These are phyloP conservation scores for Chlamydomonas incerta DNA, from an alignment of 139 green algal species.

Conservation along the genomic window DNA sequence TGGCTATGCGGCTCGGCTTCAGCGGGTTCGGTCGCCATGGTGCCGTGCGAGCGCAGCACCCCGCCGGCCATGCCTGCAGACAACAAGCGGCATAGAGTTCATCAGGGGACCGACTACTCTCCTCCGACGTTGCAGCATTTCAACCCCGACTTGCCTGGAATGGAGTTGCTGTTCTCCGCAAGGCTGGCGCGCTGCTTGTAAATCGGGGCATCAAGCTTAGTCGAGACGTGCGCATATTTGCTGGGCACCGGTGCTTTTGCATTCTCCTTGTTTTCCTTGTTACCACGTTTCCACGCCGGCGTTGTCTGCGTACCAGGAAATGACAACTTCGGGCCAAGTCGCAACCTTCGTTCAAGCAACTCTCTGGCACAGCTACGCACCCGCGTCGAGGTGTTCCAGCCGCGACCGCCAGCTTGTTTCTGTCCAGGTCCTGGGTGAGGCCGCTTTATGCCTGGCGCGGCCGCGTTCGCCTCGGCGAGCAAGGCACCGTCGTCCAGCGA, in stretches of 20 bases:
- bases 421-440: too few relatives aligned
- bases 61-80: too few relatives aligned
- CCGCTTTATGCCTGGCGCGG: too few relatives aligned
- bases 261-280: conserved; percentile 33
- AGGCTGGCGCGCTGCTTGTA: background rate
- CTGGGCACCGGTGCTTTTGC: background rate
- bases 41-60: too few relatives aligned
- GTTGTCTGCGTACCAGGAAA: background rate
- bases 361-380: background rate
- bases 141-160: background rate
- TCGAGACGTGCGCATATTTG: background rate
- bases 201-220: conserved; percentile 1
- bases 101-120: too few relatives aligned
- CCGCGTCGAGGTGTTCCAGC: conserved; percentile 19
- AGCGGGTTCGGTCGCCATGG: too few relatives aligned
- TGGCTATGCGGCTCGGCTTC: too few relatives aligned
- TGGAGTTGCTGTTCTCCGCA: background rate
- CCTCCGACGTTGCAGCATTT: too few relatives aligned
- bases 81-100: too few relatives aligned
- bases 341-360: background rate
- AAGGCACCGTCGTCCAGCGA: too few relatives aligned
- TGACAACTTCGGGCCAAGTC: background rate
- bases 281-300: background rate
- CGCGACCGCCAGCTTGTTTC: too few relatives aligned
- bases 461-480: too few relatives aligned